Evolutionary conservation across 2,329 filamentous ascomycete genomes (phyloP).

Genomic region (Phoma herbarum): DNA sequence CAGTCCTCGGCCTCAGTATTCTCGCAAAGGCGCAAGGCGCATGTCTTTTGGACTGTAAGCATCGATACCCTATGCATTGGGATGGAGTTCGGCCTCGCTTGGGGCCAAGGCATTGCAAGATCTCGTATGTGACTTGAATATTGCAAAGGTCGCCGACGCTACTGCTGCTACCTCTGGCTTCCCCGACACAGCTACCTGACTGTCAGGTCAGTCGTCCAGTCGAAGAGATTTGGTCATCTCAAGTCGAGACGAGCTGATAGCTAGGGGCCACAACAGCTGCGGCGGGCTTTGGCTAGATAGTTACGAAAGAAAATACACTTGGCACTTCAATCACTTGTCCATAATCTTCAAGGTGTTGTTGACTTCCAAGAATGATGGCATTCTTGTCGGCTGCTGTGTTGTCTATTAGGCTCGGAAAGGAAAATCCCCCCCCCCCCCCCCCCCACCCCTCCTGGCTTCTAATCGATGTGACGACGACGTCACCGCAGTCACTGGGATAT

Average conservation of each 20-base stretch:
- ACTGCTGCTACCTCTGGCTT: constrained; percentile 3
- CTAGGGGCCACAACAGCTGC: neutral
- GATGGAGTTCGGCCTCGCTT: constrained; percentile 25
- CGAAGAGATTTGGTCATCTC: constrained; percentile 20
- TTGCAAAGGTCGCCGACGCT: constrained; percentile 3
- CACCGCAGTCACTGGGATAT: too few relatives aligned
- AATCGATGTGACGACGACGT: neutral
- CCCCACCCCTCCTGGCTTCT: too few relatives aligned
- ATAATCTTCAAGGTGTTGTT: neutral
- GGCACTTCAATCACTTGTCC: neutral
- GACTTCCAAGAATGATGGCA: neutral
- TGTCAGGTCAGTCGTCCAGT: neutral
- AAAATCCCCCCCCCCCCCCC: too few relatives aligned
- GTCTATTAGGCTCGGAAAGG: too few relatives aligned
- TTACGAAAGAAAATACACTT: neutral
- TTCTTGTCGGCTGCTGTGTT: neutral
- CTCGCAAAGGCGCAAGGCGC: constrained; percentile 26
- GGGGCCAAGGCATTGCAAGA: constrained; percentile 8
- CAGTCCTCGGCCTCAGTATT: constrained; percentile 13
- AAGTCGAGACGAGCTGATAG: constrained; percentile 4
- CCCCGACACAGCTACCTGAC: neutral
- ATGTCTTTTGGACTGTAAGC: constrained; percentile 31
- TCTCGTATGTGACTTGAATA: constrained; percentile 17
- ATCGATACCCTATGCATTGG: constrained; percentile 38
- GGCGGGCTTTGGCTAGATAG: constrained; percentile 11